These are phyloP conservation scores for Physocladia obscura DNA, from an alignment of 192 early-diverging fungal species.

Conservation along the genomic window DNA sequence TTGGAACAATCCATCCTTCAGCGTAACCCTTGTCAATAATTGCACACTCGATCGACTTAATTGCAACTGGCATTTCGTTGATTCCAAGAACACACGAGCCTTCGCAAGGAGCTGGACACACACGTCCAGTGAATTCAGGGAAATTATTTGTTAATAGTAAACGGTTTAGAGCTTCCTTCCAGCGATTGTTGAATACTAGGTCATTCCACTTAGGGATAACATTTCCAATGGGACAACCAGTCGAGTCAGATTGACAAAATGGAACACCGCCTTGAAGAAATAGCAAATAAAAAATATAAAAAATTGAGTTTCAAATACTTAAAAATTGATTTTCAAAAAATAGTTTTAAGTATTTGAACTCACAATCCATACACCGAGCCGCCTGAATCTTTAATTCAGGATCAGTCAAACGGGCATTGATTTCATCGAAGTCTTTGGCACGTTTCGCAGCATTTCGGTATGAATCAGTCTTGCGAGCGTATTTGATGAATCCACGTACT, in stretches of 20 bases:
- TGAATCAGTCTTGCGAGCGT: slow-evolving; percentile 80
- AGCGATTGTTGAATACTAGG: slow-evolving; percentile 91
- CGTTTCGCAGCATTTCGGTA: slow-evolving; percentile 86
- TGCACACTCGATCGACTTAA: slow-evolving; percentile 96
- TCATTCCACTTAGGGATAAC: slow-evolving; percentile 99
- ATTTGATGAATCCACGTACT: slow-evolving; percentile 92
- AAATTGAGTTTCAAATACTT: neutral
- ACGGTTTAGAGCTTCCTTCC: slow-evolving; percentile 91
- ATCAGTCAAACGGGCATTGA: slow-evolving; percentile 81
- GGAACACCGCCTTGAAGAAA: slow-evolving; percentile 80
- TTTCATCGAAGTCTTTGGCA: slow-evolving; percentile 89
- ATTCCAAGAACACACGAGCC: slow-evolving; percentile 95
- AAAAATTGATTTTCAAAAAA: neutral
- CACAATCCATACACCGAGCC: slow-evolving; percentile 89
- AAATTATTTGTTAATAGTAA: slow-evolving; percentile 98
- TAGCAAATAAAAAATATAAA: neutral
- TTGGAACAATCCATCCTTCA: slow-evolving; percentile 95
- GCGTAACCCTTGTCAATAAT: slow-evolving; percentile 97
- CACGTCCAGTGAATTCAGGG: slow-evolving; percentile 98
- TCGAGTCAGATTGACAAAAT: slow-evolving; percentile 93
- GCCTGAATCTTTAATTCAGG: slow-evolving; percentile 87
- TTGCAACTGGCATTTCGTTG: slow-evolving; percentile 89
- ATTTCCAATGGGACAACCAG: slow-evolving; percentile 97
- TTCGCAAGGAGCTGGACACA: slow-evolving; percentile 97
- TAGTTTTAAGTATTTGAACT: neutral